phyloP scores from a whole-genome alignment of 495 filamentous ascomycete species.

The Penicillium salamii region DNA sequence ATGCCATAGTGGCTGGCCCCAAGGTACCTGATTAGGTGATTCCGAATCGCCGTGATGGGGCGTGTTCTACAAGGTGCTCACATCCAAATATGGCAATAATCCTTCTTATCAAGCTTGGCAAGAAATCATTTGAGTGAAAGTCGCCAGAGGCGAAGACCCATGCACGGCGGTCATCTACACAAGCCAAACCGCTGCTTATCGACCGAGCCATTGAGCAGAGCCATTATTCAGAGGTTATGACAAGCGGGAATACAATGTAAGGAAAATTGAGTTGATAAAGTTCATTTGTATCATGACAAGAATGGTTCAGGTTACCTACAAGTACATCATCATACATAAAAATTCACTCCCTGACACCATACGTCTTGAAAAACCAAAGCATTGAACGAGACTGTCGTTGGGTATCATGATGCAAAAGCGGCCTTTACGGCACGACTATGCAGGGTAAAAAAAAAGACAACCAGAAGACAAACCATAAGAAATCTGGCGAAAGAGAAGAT shows the following conservation, averaged over 20 bases:
- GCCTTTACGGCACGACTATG: slow-evolving; percentile 2
- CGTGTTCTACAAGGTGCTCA: slow-evolving; percentile 4
- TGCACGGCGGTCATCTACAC: too few relatives aligned
- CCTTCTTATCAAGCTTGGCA: not conserved
- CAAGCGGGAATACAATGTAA: too few relatives aligned
- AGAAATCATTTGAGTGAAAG: not conserved
- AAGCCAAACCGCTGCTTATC: too few relatives aligned
- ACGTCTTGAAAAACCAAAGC: slow-evolving; percentile 9
- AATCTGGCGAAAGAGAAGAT: slow-evolving; percentile 1
- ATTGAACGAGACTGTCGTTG: slow-evolving; percentile 14
- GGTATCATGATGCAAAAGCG: slow-evolving; percentile 25
- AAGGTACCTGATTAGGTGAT: slow-evolving; percentile 9
- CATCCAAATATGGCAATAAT: not conserved
- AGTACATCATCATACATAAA: slow-evolving; percentile 9
- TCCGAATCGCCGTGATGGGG: not conserved
- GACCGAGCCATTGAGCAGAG: too few relatives aligned
- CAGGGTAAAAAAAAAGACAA: not conserved
- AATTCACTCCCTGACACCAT: not conserved
- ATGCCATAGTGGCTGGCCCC: not conserved
- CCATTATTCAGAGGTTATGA: too few relatives aligned
- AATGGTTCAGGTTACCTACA: not conserved
- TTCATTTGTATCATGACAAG: too few relatives aligned
- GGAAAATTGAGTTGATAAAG: too few relatives aligned
- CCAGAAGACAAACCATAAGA: not conserved
- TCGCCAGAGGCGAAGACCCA: too few relatives aligned